phyloP scores from a whole-genome alignment of 768 basidiomycete genomes.

The Pluteus cervinus region DNA sequence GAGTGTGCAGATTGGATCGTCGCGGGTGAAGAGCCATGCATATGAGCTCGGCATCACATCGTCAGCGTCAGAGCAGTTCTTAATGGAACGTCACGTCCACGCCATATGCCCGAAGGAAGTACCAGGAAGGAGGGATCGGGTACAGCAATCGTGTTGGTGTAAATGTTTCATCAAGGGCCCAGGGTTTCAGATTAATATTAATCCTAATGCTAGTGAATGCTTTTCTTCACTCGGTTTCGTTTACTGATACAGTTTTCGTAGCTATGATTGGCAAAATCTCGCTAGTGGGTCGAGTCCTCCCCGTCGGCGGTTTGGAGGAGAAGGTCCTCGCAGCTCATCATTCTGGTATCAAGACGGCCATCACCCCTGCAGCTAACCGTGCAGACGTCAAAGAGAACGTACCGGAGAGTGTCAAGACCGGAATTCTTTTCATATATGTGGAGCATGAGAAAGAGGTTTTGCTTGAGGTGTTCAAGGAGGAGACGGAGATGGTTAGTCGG shows the following conservation, averaged over 20 bases:
- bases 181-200: too few relatives aligned
- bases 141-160: constrained; percentile 85
- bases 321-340: constrained; percentile 96
- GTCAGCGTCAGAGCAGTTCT: constrained; percentile 62
- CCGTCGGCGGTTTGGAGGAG: constrained; percentile 93
- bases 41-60: constrained; percentile 81
- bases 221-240: not conserved
- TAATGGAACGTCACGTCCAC: constrained; percentile 88
- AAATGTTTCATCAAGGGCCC: constrained; percentile 89
- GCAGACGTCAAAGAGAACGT: constrained; percentile 98
- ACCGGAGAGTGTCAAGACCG: constrained; percentile 89
- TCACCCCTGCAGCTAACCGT: constrained; percentile 82
- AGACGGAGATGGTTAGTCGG: constrained; percentile 43
- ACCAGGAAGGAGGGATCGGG: constrained; percentile 95
- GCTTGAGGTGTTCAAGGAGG: constrained; percentile 73
- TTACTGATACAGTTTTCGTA: constrained; percentile 17
- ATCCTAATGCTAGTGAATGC: constrained; percentile 78
- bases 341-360: constrained; percentile 88
- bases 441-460: constrained; percentile 88
- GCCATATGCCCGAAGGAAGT: constrained; percentile 96
- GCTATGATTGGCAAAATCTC: constrained; percentile 99
- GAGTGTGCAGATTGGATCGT: constrained; percentile 88
- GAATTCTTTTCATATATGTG: constrained; percentile 91
- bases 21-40: constrained; percentile 90
- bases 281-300: constrained; percentile 89